phyloP scores from a whole-genome alignment of 805 yeast species.

The Wickerhamomyces hampshirensis region DNA sequence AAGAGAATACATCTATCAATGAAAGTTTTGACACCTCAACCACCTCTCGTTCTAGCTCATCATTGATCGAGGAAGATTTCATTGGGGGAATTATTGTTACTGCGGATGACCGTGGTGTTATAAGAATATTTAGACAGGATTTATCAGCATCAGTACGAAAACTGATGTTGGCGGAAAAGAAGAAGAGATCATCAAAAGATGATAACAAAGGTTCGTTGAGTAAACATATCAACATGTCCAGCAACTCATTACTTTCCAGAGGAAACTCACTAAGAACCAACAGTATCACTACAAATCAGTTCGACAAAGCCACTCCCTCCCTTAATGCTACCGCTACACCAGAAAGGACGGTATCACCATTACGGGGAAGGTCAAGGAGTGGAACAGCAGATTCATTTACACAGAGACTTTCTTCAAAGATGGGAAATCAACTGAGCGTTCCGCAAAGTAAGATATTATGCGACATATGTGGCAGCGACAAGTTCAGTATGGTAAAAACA shows the following conservation, averaged over 20 bases:
- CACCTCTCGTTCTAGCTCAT: constrained; percentile 2
- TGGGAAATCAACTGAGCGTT: neutral
- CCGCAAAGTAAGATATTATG: constrained; percentile 12
- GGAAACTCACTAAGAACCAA: constrained; percentile 10
- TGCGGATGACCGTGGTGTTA: constrained; percentile 67
- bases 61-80: constrained; percentile 25
- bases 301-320: no score
- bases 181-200: constrained; percentile 1
- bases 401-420: constrained; percentile 4
- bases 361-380: constrained; percentile 14
- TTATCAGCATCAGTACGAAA: constrained; percentile 48
- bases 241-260: constrained; percentile 14
- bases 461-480: constrained; percentile 24
- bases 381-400: constrained; percentile 16
- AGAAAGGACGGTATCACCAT: constrained; percentile 2
- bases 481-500: constrained; percentile 17
- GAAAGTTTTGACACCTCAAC: constrained; percentile 9
- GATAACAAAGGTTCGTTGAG: constrained; percentile 3
- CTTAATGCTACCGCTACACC: neutral
- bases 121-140: constrained; percentile 79
- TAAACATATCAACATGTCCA: constrained; percentile 15
- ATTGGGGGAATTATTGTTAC: constrained; percentile 59
- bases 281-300: constrained; percentile 1
- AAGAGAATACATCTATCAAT: neutral
- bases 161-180: constrained; percentile 23